Evolutionary conservation across 2,329 filamentous ascomycete genomes (phyloP), one percentile per base, ranked within the genome.

Genomic region (Calonectria honghensis): DNA sequence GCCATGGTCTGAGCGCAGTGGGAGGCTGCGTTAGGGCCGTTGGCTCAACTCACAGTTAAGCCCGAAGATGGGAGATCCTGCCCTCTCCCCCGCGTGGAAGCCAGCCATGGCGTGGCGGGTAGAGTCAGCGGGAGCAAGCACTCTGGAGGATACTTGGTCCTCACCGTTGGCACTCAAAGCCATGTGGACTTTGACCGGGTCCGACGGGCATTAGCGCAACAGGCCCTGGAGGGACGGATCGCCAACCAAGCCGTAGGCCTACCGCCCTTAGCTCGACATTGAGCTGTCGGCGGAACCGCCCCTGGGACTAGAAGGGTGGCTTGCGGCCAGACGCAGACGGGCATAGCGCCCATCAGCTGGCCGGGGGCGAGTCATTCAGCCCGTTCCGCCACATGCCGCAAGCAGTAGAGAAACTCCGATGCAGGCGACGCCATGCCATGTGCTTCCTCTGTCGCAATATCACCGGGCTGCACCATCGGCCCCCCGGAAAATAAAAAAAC

Each of bases 11-110:
- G 70, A 59, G 64, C 70, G 41, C 14, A 7, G 20, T 24, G 24
- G 27, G 13, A 64, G 24, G 16, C 59, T 31, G 32, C 35, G 27
- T 41, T 41, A 52, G 59, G 35, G 39, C 61, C 37, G 50, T 54
- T 24, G 61, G 13, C 39, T 72, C 64, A 61, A 68, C 70, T 68
- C 70, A 68, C 31, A 27, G 16, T 67, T 68, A 72, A 41, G 70
- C 64, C 70, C 57, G 41, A 65, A 45, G 35, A 32, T 57, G 32
- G 48, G 11, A 61, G 51, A 67, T 72, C 41, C 18, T 45, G 20
- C 63, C 39, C 45, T 63, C 37, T 32, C 32, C 39, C 52, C 52
- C 70, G 41, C 61, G 39, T 37, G 31, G 24, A 65, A 48, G 32
- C 45, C 32, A 16, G 27, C 27, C 16, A 39, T 29, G 50, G 24